A percentile compares a stretch with the other conserved stretches of the same genome.
Evolutionary conservation across 768 basidiomycete species (phyloP).

Genomic region (Rhodotorula graminis): DNA sequence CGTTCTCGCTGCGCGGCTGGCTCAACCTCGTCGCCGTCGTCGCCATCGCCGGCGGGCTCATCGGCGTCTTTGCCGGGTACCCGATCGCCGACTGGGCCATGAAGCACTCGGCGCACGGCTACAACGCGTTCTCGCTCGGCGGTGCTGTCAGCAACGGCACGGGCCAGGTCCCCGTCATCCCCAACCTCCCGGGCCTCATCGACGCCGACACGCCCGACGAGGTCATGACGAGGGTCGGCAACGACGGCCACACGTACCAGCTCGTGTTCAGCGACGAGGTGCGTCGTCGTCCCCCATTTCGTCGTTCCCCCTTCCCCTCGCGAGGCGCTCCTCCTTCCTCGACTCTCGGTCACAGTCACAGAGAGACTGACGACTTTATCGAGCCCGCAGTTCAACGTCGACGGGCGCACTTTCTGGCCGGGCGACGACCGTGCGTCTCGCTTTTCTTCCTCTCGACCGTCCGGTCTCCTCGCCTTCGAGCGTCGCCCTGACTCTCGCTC

Average conservation of each 20-base stretch:
- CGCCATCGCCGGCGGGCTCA: constrained; percentile 61
- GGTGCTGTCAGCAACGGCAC: constrained; percentile 61
- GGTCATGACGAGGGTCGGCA: constrained; percentile 60
- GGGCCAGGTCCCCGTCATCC: constrained; percentile 58
- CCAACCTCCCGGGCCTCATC: constrained; percentile 54
- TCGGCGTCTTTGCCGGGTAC: constrained; percentile 80
- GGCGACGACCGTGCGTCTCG: constrained; percentile 41
- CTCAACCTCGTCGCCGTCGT: constrained; percentile 69
- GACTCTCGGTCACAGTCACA: too few species aligned
- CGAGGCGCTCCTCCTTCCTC: too few species aligned
- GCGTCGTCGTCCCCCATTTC: neutral
- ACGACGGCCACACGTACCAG: constrained; percentile 69
- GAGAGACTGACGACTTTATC: neutral
- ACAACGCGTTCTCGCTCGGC: constrained; percentile 66
- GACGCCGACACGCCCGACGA: constrained; percentile 68
- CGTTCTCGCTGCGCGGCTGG: constrained; percentile 73
- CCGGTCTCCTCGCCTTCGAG: too few species aligned
- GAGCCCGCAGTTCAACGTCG: constrained; percentile 52
- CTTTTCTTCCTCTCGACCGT: too few species aligned
- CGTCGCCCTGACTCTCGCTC: neutral
- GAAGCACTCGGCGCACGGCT: constrained; percentile 38
- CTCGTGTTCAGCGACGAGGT: constrained; percentile 84
- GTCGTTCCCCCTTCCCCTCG: too few species aligned
- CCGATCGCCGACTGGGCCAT: constrained; percentile 64
- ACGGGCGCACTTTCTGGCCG: constrained; percentile 66